Evolutionary conservation across 805 yeast species (phyloP), one percentile per base, ranked within the genome.

Genomic region (Candida michaelii): DNA sequence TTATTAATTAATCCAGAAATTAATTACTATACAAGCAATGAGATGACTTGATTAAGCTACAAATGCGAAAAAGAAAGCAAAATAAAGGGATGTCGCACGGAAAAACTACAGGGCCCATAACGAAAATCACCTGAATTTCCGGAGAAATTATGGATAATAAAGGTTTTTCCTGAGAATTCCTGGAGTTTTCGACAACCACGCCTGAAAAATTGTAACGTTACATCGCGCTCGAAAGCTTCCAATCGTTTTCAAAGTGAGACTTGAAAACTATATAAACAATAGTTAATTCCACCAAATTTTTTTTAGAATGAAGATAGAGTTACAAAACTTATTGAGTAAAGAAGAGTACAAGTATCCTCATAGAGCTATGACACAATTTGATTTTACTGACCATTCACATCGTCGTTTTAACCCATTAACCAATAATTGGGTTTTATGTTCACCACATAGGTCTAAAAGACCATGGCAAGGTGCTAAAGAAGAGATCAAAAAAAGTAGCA

Each of bases 391-490:
- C 51, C 76, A 78, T 50, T 77, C 87, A 1, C 90, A 84, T 55
- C 75, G 88, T 50, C 72, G 91, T 38, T 79, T 68, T 61, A 84
- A 84, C 53, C 89, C 88, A 3, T 70, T 84, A 48, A 73, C 83
- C n/a, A 77, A 77, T 40, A 61, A 74, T n/a, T 82, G 83, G 79
- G 80, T 84, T 18, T 67, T 84, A 39, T 83, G 84, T 39, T 82
- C 89, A 12, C 90, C 91, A 5, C 91, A 84, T 55, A 68, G 90
- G 44, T 79, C 89, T 23, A 81, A 82, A 59, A 71, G 91, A 50
- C 90, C 91, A 15, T 84, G 90, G 90, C 85, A 80, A 58, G 90
- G 90, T 27, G 86, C 81, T 47, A 72, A 79, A 49, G 90, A 84
- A 56, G 68, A 66, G 27, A 59, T 71, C 12, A 53, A 58, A 40